Evolutionary conservation across 257 asterid genomes (phyloP).

Genomic region (Solanum okadae): DNA sequence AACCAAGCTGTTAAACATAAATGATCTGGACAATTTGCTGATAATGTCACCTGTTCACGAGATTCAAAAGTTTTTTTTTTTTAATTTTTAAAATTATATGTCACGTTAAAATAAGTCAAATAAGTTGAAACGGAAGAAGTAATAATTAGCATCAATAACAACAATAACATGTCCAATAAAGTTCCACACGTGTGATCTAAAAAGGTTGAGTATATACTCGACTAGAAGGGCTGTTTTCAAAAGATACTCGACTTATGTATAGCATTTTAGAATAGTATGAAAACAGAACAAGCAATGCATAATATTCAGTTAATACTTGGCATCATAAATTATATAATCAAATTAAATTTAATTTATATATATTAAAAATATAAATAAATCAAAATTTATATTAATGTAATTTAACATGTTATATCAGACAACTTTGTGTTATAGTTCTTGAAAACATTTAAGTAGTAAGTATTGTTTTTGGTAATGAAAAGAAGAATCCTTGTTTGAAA

Average conservation of each 20-base stretch:
- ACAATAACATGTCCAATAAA: neutral
- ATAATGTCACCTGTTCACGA: conserved; percentile 15
- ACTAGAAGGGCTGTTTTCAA: neutral
- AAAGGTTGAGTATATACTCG: neutral
- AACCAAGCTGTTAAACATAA: conserved; percentile 30
- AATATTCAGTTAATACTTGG: too few species aligned
- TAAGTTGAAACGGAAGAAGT: neutral
- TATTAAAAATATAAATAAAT: too few species aligned
- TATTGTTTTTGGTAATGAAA: neutral
- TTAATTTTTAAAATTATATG: neutral
- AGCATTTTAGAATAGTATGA: neutral
- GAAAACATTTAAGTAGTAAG: too few species aligned
- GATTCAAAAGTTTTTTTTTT: neutral
- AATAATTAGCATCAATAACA: neutral
- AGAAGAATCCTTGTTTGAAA: neutral
- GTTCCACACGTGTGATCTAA: neutral
- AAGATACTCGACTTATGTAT: neutral
- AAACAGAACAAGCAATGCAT: too few species aligned
- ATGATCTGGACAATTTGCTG: conserved; percentile 27
- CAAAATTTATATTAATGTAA: too few species aligned
- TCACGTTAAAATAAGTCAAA: neutral
- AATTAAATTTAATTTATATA: too few species aligned
- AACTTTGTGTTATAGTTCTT: too few species aligned
- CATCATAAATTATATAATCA: too few species aligned
- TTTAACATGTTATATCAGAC: too few species aligned